Base-by-base conservation (phyloP, 768 basidiomycete genomes). In the Infundibulicybe gibba region DNA sequence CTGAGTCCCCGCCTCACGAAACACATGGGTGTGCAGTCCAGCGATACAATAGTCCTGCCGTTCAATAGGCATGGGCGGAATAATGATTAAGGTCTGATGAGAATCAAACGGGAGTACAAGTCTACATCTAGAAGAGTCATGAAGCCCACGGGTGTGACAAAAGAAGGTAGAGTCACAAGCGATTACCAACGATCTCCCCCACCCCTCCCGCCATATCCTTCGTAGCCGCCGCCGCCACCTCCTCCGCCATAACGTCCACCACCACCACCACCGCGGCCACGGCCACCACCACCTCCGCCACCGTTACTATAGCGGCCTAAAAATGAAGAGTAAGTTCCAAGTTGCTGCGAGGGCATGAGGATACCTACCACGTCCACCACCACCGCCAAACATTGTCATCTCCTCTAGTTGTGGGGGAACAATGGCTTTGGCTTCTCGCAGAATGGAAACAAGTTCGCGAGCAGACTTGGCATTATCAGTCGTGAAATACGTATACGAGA, bases 391-490 rank as follows among this genome's bases (percentile, higher is more conserved):
- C 74, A 84, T 84, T 0, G 78, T 79, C 94, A 97, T 95, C 69
- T 97, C 90, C 65, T 94, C 87, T 0, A 99, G 74, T 58, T 95
- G 90, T 47, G 91, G 81, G 19, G 94, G 92, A 32, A 97, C 77
- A 40, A 72, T 70, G 12, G 91, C 83, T 61, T 94, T 94, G 16
- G 92, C 90, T 65, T 97, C 94, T 46, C 79, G 72, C 51, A 98
- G 69, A 53, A 98, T 97, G 48, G 67, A 74, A 49, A 97, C 72
- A 9, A 99, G 80, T 60, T 99, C 97, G 34, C 93, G 88, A 17
- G 95, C 94, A 52, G 85, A 83, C 70, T 95, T 97, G 41, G 91
- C 83, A 64, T 97, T 95, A 58, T 97, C 93, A 41, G 94, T 90
- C 40, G 93, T 97, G 71, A 98, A 94, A 76, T 93, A 98, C 6